phyloP scores from a whole-genome alignment of 2,329 filamentous ascomycete genomes.

The Pseudocercospora cruenta region DNA sequence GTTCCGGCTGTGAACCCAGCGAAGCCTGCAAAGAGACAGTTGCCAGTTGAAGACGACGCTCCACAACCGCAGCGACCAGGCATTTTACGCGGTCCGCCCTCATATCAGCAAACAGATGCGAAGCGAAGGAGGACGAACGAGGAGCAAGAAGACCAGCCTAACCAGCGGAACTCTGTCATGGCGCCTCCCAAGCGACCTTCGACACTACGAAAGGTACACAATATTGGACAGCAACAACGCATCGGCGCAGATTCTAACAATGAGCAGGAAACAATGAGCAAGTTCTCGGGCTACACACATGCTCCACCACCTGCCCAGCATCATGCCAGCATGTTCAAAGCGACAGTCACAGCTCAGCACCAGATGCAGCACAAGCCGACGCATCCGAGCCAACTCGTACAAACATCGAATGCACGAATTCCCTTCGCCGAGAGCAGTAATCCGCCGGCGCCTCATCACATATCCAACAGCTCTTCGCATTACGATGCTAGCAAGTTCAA shows the following conservation, averaged over 20 bases:
- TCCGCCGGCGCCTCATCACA: conserved; percentile 39
- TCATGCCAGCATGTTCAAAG: conserved; percentile 62
- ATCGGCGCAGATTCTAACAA: conserved; percentile 7
- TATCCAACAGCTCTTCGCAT: conserved; percentile 38
- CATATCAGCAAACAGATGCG: conserved; percentile 67
- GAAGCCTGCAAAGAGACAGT: conserved; percentile 72
- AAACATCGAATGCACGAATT: conserved; percentile 85
- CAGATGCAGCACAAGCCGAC: conserved; percentile 57
- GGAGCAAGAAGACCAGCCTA: conserved; percentile 63
- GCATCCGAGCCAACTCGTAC: conserved; percentile 81
- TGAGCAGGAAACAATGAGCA: conserved; percentile 60
- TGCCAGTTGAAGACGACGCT: conserved; percentile 67
- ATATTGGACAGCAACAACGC: background rate
- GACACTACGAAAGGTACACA: conserved; percentile 67
- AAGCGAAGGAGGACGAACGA: conserved; percentile 83
- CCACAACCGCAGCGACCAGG: conserved; percentile 61
- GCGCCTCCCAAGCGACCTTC: conserved; percentile 85
- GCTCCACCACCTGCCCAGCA: conserved; percentile 58
- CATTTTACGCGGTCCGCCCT: conserved; percentile 55
- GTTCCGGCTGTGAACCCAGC: conserved; percentile 69
- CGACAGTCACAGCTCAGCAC: conserved; percentile 68
- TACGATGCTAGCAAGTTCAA: conserved; percentile 56
- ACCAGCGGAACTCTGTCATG: conserved; percentile 69
- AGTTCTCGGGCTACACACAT: conserved; percentile 66
- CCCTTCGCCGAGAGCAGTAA: conserved; percentile 77